These are phyloP conservation scores for Aplosporella prunicola DNA, from an alignment of 2,329 filamentous ascomycete species.

Conservation along the genomic window DNA sequence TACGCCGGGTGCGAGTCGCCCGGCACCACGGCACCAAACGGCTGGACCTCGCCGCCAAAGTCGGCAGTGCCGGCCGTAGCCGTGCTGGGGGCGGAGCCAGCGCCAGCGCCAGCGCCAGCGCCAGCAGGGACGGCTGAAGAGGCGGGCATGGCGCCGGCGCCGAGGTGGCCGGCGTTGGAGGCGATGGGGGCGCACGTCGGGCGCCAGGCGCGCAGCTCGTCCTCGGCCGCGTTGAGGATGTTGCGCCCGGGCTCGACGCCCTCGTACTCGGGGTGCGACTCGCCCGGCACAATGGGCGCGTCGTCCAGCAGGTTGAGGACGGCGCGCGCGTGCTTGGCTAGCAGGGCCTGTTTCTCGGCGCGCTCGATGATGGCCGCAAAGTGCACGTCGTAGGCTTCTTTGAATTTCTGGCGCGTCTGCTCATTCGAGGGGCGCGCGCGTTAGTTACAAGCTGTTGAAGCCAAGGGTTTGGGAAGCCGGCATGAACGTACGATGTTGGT, in stretches of 20 bases:
- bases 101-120: no score
- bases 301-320: slow-evolving; percentile 83
- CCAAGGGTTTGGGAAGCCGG: not conserved
- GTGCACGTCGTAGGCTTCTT: slow-evolving; percentile 84
- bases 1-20: slow-evolving; percentile 9
- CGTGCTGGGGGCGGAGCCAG: not conserved
- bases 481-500: slow-evolving; percentile 69
- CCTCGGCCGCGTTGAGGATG: slow-evolving; percentile 85
- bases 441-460: slow-evolving; percentile 15
- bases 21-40: not conserved
- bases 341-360: slow-evolving; percentile 90
- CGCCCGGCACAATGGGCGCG: slow-evolving; percentile 78
- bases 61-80: slow-evolving; percentile 1
- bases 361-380: slow-evolving; percentile 88
- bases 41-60: slow-evolving; percentile 10
- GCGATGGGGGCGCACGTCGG: slow-evolving; percentile 45
- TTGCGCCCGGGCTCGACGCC: slow-evolving; percentile 57
- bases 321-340: slow-evolving; percentile 81
- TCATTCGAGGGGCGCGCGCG: not conserved
- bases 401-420: slow-evolving; percentile 92
- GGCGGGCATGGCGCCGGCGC: slow-evolving; percentile 37
- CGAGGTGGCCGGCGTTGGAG: slow-evolving; percentile 37
- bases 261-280: slow-evolving; percentile 60
- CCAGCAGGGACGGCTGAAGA: not conserved
- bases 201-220: slow-evolving; percentile 71